phyloP scores from a whole-genome alignment of 805 yeast genomes.

The Ogataea ramenticola region DNA sequence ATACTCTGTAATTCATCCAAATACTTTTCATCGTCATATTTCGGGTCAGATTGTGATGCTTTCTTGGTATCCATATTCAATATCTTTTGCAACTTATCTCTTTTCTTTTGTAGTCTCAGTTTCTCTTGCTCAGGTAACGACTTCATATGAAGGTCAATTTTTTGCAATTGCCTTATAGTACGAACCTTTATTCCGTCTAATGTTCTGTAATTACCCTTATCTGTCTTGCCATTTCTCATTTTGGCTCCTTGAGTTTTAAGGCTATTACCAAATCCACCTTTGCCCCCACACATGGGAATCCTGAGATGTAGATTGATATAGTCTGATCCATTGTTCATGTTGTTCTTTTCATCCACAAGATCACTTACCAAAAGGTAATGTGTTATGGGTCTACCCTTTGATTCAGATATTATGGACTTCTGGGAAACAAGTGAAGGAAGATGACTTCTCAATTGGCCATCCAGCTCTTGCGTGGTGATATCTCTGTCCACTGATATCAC shows the following conservation, averaged over 20 bases:
- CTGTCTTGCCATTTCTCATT: conserved; percentile 22
- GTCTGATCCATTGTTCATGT: background rate
- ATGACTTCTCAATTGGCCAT: background rate
- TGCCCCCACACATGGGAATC: conserved; percentile 38
- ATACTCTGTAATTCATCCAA: conserved; percentile 34
- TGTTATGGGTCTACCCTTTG: conserved; percentile 8
- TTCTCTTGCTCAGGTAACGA: conserved; percentile 7
- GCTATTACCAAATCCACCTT: conserved; percentile 42
- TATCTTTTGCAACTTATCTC: conserved; percentile 28
- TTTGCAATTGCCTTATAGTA: conserved; percentile 28
- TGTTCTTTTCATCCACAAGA: background rate
- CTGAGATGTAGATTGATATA: conserved; percentile 25
- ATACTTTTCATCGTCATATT: conserved; percentile 29
- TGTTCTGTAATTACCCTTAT: conserved; percentile 24
- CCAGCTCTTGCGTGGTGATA: conserved; percentile 1
- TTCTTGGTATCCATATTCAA: conserved; percentile 17
- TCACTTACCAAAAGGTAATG: conserved; percentile 1
- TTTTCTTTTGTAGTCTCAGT: conserved; percentile 22
- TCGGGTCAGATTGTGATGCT: conserved; percentile 16
- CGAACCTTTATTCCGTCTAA: conserved; percentile 34
- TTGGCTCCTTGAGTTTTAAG: conserved; percentile 33
- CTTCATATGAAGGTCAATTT: conserved; percentile 17
- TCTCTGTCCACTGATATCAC: background rate
- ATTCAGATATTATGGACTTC: conserved; percentile 8
- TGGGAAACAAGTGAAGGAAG: conserved; percentile 8